These are phyloP conservation scores for Penicillium longicatenatum DNA, from an alignment of 495 filamentous ascomycete species.

Conservation along the genomic window DNA sequence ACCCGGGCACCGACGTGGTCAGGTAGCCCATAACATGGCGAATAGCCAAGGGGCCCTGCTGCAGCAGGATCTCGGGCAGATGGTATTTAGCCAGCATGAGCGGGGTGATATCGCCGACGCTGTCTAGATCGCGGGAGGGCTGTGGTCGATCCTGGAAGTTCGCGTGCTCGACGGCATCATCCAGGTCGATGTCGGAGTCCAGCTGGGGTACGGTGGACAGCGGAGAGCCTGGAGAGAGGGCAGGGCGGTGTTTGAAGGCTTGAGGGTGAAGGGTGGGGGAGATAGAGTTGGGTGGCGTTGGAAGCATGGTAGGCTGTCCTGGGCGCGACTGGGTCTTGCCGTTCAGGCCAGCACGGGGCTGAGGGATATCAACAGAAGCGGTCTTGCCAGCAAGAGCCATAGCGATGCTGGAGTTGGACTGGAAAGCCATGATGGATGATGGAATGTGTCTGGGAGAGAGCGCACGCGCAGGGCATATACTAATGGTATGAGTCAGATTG, in stretches of 20 bases:
- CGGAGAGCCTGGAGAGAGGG: conserved; percentile 49
- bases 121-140: conserved; percentile 56
- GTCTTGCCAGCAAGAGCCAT: conserved; percentile 66
- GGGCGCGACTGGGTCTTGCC: conserved; percentile 58
- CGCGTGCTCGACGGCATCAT: conserved; percentile 62
- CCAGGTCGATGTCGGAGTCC: conserved; percentile 87
- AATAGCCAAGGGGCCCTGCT: conserved; percentile 88
- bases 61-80: conserved; percentile 85
- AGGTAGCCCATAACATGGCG: conserved; percentile 93
- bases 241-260: conserved; percentile 57
- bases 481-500: conserved; percentile 32
- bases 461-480: conserved; percentile 7
- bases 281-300: conserved; percentile 94
- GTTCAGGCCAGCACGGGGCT: conserved; percentile 62
- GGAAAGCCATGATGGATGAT: conserved; percentile 49
- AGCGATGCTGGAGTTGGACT: conserved; percentile 58
- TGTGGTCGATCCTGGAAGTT: conserved; percentile 45
- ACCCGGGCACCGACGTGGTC: conserved; percentile 90
- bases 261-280: conserved; percentile 87
- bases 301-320: conserved; percentile 63
- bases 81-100: conserved; percentile 87
- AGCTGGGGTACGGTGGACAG: conserved; percentile 61
- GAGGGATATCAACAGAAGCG: conserved; percentile 70
- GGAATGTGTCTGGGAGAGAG: conserved; percentile 7
- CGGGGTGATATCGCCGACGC: conserved; percentile 80